phyloP scores from a whole-genome alignment of 768 basidiomycete species.

The Leccinum disarticulatum region DNA sequence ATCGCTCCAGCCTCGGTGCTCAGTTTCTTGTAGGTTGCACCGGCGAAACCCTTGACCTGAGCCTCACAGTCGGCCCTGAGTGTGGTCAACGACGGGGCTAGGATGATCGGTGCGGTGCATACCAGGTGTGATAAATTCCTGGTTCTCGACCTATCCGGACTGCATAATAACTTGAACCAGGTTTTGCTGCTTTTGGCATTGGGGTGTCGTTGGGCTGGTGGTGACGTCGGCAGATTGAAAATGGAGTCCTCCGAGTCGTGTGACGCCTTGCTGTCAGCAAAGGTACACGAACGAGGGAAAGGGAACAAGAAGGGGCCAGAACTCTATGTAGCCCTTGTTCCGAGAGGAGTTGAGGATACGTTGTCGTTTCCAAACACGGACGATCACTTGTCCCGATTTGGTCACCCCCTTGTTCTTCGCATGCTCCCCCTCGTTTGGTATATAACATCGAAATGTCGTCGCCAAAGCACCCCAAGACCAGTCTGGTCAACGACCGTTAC shows the following conservation, averaged over 20 bases:
- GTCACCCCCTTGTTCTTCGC: constrained; percentile 29
- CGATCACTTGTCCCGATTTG: constrained; percentile 18
- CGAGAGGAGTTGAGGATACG: constrained; percentile 1
- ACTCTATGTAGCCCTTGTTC: constrained; percentile 17
- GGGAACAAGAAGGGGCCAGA: neutral
- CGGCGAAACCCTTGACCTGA: constrained; percentile 64
- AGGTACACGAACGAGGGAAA: neutral
- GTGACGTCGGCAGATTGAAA: neutral
- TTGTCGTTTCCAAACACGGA: constrained; percentile 21
- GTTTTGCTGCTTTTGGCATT: constrained; percentile 43
- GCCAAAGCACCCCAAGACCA: constrained; percentile 5
- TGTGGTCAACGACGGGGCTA: constrained; percentile 24
- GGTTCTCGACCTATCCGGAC: constrained; percentile 62
- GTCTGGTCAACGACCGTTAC: constrained; percentile 7
- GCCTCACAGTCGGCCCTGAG: constrained; percentile 68
- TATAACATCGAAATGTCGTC: constrained; percentile 26
- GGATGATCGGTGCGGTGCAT: constrained; percentile 33
- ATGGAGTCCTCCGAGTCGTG: neutral
- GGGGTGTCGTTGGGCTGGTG: neutral
- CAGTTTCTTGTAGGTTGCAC: constrained; percentile 72
- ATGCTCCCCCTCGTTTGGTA: constrained; percentile 10
- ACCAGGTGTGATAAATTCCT: constrained; percentile 78
- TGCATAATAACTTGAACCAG: constrained; percentile 57
- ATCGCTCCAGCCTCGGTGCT: constrained; percentile 53
- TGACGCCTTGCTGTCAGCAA: neutral